Evolutionary conservation across 2,329 filamentous ascomycete genomes (phyloP).

Genomic region (Ambrosiella cleistominuta): DNA sequence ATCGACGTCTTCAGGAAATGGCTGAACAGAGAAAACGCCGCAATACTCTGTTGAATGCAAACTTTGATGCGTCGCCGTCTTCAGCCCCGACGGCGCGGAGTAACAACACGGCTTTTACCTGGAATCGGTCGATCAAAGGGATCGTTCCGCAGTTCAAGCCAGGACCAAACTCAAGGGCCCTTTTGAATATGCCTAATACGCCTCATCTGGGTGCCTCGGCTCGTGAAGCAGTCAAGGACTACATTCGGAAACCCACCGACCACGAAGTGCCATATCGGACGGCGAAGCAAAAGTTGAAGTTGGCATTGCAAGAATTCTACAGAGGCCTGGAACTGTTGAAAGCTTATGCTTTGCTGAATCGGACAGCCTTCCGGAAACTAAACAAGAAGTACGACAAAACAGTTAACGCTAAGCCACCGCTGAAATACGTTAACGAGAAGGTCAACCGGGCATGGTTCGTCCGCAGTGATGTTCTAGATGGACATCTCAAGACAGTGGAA

Average conservation of each 20-base stretch:
- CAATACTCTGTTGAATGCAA: neutral
- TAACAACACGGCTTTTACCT: constrained; percentile 15
- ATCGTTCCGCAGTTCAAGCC: constrained; percentile 22
- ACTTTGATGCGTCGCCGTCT: constrained; percentile 14
- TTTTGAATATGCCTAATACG: constrained; percentile 36
- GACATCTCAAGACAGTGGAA: constrained; percentile 63
- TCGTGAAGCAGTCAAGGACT: constrained; percentile 27
- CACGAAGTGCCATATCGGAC: constrained; percentile 61
- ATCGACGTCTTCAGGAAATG: constrained; percentile 60
- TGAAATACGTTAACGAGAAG: constrained; percentile 77
- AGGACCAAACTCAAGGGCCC: constrained; percentile 42
- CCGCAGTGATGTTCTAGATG: constrained; percentile 67
- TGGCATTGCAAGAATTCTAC: constrained; percentile 85
- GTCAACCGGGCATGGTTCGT: constrained; percentile 87
- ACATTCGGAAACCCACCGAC: constrained; percentile 29
- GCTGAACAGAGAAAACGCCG: constrained; percentile 22
- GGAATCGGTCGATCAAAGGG: constrained; percentile 36
- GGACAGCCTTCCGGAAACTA: constrained; percentile 88
- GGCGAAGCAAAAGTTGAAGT: constrained; percentile 81
- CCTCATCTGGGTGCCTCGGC: constrained; percentile 23
- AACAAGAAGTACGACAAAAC: constrained; percentile 98
- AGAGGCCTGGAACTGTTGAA: constrained; percentile 81
- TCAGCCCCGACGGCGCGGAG: constrained; percentile 10
- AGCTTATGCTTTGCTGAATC: constrained; percentile 75
- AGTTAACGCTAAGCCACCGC: constrained; percentile 56